Evolutionary conservation across 192 early-diverging fungal genomes (phyloP), one percentile per base, ranked within the genome.

Genomic region (Phlyctochytrium planicorne): DNA sequence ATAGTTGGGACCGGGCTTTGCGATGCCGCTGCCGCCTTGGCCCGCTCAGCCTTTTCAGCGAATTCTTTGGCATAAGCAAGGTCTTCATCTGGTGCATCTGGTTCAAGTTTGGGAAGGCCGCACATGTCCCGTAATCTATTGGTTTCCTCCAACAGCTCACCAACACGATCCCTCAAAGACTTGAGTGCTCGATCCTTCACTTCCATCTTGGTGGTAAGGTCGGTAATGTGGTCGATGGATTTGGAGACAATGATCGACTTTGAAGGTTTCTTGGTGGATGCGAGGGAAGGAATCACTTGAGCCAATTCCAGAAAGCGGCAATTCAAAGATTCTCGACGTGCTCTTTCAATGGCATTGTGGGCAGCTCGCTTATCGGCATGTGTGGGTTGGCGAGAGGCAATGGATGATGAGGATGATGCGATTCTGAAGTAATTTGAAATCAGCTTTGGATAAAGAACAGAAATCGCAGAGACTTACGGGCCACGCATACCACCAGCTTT

Each of bases 321-420:
- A 70, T 93, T 93, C 33, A 93, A 80, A 16, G 78, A 84, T 77
- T 93, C 91, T 24, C 91, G 86, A 67, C 91, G 77, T 65, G 90
- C 90, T 14, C 91, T 79, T 71, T 93, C 91, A 53, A 91, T 84
- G 29, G 90, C 90, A 60, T 93, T 93, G 74, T 93, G 91, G 34
- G 82, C 87, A 10, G 89, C 88, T 50, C 91, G 85, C 40, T 47
- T 47, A 6, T 47, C 40, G 10, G 40, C 40, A 14, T 47, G 40
- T 47, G 40, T n/a, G n/a, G n/a, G n/a, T n/a, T n/a, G n/a, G n/a
- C n/a, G n/a, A n/a, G n/a, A n/a, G n/a, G n/a, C n/a, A n/a, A n/a
- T n/a, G n/a, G n/a, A n/a, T n/a, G n/a, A n/a, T n/a, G n/a, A n/a
- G n/a, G n/a, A n/a, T n/a, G n/a, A n/a, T n/a, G n/a, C n/a, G n/a